Percentiles rank a stretch among this genome's conserved stretches.
Conservation (phyloP, 2,329 filamentous ascomycete species). For the Aspergillus nomiae region DNA sequence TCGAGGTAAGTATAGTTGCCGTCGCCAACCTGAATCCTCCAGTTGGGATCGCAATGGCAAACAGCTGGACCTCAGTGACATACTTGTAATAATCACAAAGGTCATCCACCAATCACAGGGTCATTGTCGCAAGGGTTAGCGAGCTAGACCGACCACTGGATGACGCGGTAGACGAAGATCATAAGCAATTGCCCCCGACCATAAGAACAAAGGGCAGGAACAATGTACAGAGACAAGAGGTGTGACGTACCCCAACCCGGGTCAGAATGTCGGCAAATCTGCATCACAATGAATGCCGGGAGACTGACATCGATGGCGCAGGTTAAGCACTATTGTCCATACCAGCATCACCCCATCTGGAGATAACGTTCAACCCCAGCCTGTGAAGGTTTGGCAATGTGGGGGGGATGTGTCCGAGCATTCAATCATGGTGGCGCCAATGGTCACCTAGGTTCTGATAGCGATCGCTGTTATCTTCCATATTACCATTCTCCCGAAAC, state of each 20-base stretch:
- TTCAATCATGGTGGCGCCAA: slow-evolving; percentile 3
- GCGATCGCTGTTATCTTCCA: not conserved
- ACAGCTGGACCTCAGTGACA: not conserved
- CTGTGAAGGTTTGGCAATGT: not conserved
- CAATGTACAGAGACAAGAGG: not conserved
- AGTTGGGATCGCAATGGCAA: not conserved
- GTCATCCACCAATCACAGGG: not conserved
- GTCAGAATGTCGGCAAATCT: not conserved
- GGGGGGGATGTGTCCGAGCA: not conserved
- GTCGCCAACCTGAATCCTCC: not conserved
- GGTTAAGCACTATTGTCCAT: not conserved
- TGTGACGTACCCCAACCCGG: not conserved
- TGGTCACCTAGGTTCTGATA: not conserved
- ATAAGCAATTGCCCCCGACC: not conserved
- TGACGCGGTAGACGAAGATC: not conserved
- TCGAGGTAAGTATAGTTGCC: slow-evolving; percentile 6
- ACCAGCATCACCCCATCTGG: not conserved
- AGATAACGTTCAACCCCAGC: not conserved
- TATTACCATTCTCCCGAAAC: not conserved
- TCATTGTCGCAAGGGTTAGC: not conserved
- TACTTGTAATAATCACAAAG: not conserved
- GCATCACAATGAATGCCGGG: not conserved
- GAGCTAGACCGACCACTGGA: not conserved
- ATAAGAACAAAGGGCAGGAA: not conserved
- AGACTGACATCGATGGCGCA: not conserved